Conservation (phyloP, 2,329 filamentous ascomycete genomes). For the Botryosphaeria agaves region DNA sequence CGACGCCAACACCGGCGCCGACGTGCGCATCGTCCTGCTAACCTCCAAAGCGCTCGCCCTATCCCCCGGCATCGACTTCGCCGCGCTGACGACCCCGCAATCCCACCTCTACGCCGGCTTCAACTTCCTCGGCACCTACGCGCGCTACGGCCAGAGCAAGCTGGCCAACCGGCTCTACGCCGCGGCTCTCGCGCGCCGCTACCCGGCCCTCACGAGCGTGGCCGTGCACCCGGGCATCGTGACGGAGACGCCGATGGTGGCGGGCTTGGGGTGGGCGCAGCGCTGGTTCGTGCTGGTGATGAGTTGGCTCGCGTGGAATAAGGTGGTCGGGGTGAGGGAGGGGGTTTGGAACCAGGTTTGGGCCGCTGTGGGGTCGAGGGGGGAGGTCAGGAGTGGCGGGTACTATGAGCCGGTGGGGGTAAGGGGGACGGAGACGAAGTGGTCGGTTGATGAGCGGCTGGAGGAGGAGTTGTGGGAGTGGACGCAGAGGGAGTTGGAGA, state of each 20-base stretch:
- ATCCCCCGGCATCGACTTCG: not conserved
- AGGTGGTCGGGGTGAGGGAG: too few species aligned
- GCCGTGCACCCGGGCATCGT: conserved; percentile 1
- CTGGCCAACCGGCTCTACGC: conserved; percentile 30
- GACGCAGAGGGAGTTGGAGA: conserved; percentile 11
- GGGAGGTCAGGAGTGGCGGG: conserved; percentile 8
- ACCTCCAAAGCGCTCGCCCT: conserved; percentile 2
- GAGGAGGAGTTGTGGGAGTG: conserved; percentile 12
- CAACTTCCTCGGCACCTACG: conserved; percentile 12
- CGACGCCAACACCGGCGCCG: not conserved
- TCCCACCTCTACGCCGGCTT: conserved; percentile 3
- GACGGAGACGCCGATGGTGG: not conserved
- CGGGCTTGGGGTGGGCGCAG: not conserved
- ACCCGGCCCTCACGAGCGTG: conserved; percentile 15
- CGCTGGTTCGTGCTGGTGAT: too few species aligned
- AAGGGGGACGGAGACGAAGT: conserved; percentile 3
- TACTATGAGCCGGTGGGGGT: conserved; percentile 11
- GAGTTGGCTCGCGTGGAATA: too few species aligned
- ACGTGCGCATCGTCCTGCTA: conserved; percentile 6
- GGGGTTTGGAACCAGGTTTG: conserved; percentile 1
- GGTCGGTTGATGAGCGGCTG: conserved; percentile 6
- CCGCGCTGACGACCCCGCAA: not conserved
- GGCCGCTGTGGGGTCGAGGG: conserved; percentile 4
- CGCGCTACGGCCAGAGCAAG: conserved; percentile 28
- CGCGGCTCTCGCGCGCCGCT: conserved; percentile 19